Evolutionary conservation across 2,329 filamentous ascomycete genomes (phyloP).

Genomic region (Aphanoascus verrucosus): DNA sequence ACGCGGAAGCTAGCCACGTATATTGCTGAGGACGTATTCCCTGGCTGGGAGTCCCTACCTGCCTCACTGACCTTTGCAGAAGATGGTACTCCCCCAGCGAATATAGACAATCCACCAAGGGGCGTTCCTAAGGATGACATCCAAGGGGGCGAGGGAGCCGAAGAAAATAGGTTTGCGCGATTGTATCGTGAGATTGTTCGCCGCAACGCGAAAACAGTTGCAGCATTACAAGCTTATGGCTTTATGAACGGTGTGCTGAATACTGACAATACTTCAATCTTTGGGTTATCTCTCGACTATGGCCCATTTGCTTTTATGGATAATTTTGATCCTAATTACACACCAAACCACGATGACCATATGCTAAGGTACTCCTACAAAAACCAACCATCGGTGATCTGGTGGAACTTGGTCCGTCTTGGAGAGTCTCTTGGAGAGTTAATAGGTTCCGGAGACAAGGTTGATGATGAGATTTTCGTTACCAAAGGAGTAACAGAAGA

Average conservation of each 20-base stretch:
- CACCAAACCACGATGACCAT: constrained; percentile 91
- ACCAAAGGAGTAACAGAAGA: constrained; percentile 60
- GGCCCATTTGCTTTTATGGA: constrained; percentile 97
- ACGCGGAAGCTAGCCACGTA: constrained; percentile 69
- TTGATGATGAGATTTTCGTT: constrained; percentile 63
- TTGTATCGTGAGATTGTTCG: constrained; percentile 80
- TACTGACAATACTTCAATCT: constrained; percentile 91
- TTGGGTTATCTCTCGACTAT: constrained; percentile 83
- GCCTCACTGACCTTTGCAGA: constrained; percentile 39
- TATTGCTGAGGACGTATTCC: constrained; percentile 75
- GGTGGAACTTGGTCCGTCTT: constrained; percentile 94
- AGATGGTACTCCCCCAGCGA: constrained; percentile 29
- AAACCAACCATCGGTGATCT: constrained; percentile 91
- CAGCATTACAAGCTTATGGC: constrained; percentile 94
- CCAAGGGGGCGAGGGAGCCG: constrained; percentile 56
- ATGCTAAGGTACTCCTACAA: constrained; percentile 80
- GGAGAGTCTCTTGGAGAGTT: constrained; percentile 83
- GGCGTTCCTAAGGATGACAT: constrained; percentile 48
- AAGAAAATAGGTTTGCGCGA: constrained; percentile 77
- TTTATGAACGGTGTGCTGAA: constrained; percentile 99
- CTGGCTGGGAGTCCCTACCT: constrained; percentile 77
- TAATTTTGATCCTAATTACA: constrained; percentile 88
- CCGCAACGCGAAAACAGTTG: constrained; percentile 77
- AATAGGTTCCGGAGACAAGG: constrained; percentile 61
- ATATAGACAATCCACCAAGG: constrained; percentile 38